Percentiles rank a stretch among this genome's conserved stretches.
Conservation (phyloP, 2,329 filamentous ascomycete species). For the Coniella lustricola region DNA sequence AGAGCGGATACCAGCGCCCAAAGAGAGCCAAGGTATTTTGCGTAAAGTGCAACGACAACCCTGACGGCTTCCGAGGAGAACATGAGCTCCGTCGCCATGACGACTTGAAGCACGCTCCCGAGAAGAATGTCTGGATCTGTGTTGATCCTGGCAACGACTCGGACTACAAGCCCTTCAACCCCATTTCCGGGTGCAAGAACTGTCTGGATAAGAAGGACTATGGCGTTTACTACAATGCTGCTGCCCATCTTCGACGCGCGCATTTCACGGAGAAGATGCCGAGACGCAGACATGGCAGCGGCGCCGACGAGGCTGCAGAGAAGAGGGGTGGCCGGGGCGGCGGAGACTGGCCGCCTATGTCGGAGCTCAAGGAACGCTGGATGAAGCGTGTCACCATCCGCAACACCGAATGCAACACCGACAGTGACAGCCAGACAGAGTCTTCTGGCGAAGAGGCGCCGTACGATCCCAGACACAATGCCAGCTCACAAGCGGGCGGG, state of each 20-base stretch:
- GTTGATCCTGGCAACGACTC: constrained; percentile 43
- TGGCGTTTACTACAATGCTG: constrained; percentile 89
- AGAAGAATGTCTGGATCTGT: constrained; percentile 52
- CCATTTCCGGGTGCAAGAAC: constrained; percentile 75
- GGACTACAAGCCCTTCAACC: constrained; percentile 47
- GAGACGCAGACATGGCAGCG: constrained; percentile 27
- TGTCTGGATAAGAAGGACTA: constrained; percentile 74
- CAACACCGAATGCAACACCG: too few relatives aligned
- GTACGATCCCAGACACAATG: constrained; percentile 8
- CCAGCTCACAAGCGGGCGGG: constrained; percentile 1
- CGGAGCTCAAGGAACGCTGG: constrained; percentile 48
- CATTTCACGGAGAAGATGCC: constrained; percentile 68
- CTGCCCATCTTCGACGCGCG: constrained; percentile 77
- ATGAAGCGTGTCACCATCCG: constrained; percentile 45
- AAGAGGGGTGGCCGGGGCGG: constrained; percentile 49
- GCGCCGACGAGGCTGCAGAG: constrained; percentile 24
- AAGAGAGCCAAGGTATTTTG: constrained; percentile 68
- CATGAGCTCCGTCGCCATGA: constrained; percentile 71
- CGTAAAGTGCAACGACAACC: constrained; percentile 60
- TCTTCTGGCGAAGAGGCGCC: neutral
- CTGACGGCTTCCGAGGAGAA: constrained; percentile 75
- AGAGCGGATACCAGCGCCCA: constrained; percentile 50
- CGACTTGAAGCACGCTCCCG: constrained; percentile 54
- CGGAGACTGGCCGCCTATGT: constrained; percentile 49
- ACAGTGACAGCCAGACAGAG: too few relatives aligned